phyloP scores from a whole-genome alignment of 768 basidiomycete species.

The Goffeauzyma gilvescens region DNA sequence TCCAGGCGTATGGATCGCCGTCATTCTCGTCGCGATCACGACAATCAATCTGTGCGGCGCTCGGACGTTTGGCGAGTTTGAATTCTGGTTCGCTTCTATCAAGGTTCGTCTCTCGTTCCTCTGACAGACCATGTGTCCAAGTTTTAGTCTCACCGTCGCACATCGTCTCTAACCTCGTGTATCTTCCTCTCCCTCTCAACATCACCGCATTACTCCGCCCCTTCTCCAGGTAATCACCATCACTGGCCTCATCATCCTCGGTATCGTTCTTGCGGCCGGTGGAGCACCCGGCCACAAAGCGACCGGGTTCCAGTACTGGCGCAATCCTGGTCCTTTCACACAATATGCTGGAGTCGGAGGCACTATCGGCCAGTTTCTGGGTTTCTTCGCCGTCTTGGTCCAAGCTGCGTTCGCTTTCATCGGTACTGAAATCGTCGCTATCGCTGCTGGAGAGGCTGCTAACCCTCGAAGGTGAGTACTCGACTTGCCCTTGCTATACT shows the following conservation, averaged over 20 bases:
- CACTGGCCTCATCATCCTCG: constrained; percentile 37
- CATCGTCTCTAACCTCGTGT: too few relatives aligned
- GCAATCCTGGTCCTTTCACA: constrained; percentile 64
- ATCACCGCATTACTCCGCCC: too few relatives aligned
- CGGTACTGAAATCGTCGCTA: constrained; percentile 72
- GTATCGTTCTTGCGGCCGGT: constrained; percentile 64
- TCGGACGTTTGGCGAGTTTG: constrained; percentile 38
- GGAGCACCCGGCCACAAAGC: constrained; percentile 51
- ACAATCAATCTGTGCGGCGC: constrained; percentile 34
- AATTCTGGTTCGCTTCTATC: constrained; percentile 79
- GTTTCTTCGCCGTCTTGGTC: constrained; percentile 49
- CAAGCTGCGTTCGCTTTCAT: constrained; percentile 86
- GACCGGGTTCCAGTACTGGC: constrained; percentile 49
- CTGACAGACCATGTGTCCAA: too few relatives aligned
- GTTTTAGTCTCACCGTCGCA: too few relatives aligned
- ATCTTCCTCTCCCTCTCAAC: too few relatives aligned
- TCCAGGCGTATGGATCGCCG: constrained; percentile 52
- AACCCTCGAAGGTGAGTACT: constrained; percentile 43
- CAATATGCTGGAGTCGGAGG: constrained; percentile 42
- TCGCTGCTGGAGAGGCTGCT: constrained; percentile 43
- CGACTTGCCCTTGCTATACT: too few relatives aligned
- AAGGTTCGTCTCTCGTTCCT: too few relatives aligned
- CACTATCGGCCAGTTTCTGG: constrained; percentile 54
- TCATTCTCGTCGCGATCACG: constrained; percentile 57
- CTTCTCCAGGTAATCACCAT: too few relatives aligned